phyloP scores from a whole-genome alignment of 768 basidiomycete species.

The Lentinula lateritia region DNA sequence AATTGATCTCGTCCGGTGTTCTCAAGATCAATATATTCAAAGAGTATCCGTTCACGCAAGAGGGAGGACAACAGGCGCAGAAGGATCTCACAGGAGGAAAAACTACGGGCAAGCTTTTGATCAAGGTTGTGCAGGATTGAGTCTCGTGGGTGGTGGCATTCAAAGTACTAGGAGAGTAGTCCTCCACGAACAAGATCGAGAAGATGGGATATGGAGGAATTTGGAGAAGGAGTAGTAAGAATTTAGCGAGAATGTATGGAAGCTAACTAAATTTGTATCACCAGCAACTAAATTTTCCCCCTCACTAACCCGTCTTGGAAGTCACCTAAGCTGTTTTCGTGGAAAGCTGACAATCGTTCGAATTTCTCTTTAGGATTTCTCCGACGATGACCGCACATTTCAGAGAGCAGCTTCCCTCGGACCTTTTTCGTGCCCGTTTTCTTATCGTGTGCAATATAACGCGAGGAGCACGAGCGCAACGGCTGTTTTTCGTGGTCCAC shows the following conservation, averaged over 20 bases:
- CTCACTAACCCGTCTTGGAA: background rate
- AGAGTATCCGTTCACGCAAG: slow-evolving; percentile 80
- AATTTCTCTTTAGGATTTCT: background rate
- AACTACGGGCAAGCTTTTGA: slow-evolving; percentile 81
- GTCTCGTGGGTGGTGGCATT: no score
- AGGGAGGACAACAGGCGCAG: slow-evolving; percentile 76
- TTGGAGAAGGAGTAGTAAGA: no score
- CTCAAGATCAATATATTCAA: slow-evolving; percentile 66
- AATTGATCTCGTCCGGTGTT: slow-evolving; percentile 48
- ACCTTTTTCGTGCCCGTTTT: no score
- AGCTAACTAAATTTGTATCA: no score
- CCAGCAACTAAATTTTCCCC: background rate
- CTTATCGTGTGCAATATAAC: no score
- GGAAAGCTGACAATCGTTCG: background rate
- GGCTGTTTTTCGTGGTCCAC: background rate
- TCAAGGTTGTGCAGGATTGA: slow-evolving; percentile 49
- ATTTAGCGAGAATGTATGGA: no score
- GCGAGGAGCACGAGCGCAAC: no score
- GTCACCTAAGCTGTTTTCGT: no score
- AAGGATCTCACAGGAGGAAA: slow-evolving; percentile 69
- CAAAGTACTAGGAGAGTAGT: background rate
- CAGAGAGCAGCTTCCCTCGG: no score
- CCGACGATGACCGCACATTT: background rate
- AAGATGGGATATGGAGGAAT: no score
- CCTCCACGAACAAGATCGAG: no score